Percentiles rank a stretch among this genome's conserved stretches.
Evolutionary conservation across 257 asterid genomes (phyloP).

Genomic region (Fraxinus cuspidata): DNA sequence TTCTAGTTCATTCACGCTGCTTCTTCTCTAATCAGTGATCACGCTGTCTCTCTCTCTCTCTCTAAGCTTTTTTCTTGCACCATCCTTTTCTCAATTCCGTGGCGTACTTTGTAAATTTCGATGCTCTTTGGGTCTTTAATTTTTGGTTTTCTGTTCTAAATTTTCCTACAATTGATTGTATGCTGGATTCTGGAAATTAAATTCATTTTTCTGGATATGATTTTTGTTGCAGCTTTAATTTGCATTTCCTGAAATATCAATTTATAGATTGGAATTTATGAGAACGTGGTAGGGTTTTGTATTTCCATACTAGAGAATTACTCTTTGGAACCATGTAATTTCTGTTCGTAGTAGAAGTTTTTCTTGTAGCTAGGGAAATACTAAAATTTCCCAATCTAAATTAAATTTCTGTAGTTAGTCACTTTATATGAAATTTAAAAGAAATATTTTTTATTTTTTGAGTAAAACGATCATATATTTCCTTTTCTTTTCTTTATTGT

Average conservation of each 20-base stretch:
- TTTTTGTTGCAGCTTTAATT: neutral
- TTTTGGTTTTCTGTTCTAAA: neutral
- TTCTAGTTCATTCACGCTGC: neutral
- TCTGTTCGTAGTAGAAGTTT: neutral
- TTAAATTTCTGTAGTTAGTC: neutral
- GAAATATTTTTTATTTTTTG: neutral
- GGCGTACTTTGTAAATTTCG: neutral
- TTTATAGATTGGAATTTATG: neutral
- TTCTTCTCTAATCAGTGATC: constrained; percentile 17
- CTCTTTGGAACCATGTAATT: neutral
- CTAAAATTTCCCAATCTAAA: neutral
- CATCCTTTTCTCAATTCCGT: neutral
- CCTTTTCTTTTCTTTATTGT: neutral
- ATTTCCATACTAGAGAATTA: neutral
- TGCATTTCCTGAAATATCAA: neutral
- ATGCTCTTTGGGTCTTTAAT: neutral
- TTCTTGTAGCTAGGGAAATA: neutral
- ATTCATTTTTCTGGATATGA: neutral
- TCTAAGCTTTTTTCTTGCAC: neutral
- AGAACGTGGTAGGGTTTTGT: neutral
- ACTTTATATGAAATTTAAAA: neutral
- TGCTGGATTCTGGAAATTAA: neutral
- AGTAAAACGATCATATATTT: neutral
- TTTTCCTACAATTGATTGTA: neutral
- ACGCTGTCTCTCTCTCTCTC: constrained; percentile 8